phyloP scores from a whole-genome alignment of 257 asterid genomes.

The Buddleja alternifolia region DNA sequence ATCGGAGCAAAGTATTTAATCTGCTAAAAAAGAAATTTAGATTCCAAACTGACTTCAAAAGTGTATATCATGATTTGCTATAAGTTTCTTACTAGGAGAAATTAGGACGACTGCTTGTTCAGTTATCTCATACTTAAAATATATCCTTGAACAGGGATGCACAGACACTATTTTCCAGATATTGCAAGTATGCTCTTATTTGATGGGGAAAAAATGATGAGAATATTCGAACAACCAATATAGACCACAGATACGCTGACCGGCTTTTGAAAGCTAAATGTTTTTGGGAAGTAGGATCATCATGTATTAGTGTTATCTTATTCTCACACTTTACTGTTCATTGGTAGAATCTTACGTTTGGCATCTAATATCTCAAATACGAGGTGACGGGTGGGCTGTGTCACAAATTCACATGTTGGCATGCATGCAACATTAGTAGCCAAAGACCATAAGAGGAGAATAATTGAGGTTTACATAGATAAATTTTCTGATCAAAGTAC shows the following conservation, averaged over 20 bases:
- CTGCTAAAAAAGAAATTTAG: not conserved
- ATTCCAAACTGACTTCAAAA: slow-evolving; percentile 18
- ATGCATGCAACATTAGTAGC: not conserved
- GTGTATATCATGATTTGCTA: not conserved
- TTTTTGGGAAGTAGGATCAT: not conserved
- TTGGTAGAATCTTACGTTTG: not conserved
- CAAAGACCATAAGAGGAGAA: not conserved
- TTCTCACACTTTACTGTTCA: not conserved
- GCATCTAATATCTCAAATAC: not conserved
- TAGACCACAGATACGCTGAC: not conserved
- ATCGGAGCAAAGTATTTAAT: slow-evolving; percentile 5
- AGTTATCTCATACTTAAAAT: not conserved
- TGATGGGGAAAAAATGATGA: slow-evolving; percentile 11
- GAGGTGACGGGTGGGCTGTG: not conserved
- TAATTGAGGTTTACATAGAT: not conserved
- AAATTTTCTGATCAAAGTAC: not conserved
- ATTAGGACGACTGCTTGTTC: not conserved
- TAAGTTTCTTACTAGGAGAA: slow-evolving; percentile 20
- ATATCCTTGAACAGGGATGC: slow-evolving; percentile 13
- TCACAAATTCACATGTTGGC: not conserved
- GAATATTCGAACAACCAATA: slow-evolving; percentile 6
- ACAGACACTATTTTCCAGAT: not conserved
- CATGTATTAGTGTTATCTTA: not conserved
- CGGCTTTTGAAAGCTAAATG: not conserved
- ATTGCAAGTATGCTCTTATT: not conserved